These are phyloP conservation scores for Paramyrothecium roridum DNA, from an alignment of 2,329 filamentous ascomycete genomes.

Conservation along the genomic window DNA sequence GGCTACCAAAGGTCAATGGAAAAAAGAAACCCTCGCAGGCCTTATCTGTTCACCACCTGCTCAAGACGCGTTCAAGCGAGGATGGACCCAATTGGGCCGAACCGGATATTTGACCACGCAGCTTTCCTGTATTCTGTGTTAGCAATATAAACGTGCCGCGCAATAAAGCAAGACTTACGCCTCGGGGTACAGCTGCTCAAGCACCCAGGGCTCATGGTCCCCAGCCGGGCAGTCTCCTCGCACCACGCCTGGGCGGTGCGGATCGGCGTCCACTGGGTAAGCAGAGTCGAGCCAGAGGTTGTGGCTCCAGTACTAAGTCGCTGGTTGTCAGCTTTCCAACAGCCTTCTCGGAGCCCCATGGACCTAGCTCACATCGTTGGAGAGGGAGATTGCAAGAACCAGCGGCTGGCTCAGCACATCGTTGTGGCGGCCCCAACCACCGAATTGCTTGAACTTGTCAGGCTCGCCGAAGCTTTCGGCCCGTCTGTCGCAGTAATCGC, in stretches of 20 bases:
- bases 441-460: constrained; percentile 47
- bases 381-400: constrained; percentile 62
- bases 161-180: constrained; percentile 8
- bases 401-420: constrained; percentile 53
- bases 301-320: constrained; percentile 46
- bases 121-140: constrained; percentile 20
- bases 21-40: too few relatives aligned
- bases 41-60: too few relatives aligned
- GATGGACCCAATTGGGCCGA: constrained; percentile 34
- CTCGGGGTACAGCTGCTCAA: constrained; percentile 11
- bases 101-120: constrained; percentile 44
- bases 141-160: constrained; percentile 18
- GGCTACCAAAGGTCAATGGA: too few relatives aligned
- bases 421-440: constrained; percentile 54
- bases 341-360: not conserved
- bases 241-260: constrained; percentile 15
- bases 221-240: constrained; percentile 18
- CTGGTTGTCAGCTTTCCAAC: constrained; percentile 18
- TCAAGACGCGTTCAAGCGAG: not conserved
- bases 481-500: constrained; percentile 53
- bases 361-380: constrained; percentile 34
- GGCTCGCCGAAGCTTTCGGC: constrained; percentile 51
- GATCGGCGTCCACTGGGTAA: constrained; percentile 40
- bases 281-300: constrained; percentile 71
- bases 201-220: constrained; percentile 17